Evolutionary conservation across 1,139 yeast genomes (phyloP).

Genomic region (Taphrina populina): DNA sequence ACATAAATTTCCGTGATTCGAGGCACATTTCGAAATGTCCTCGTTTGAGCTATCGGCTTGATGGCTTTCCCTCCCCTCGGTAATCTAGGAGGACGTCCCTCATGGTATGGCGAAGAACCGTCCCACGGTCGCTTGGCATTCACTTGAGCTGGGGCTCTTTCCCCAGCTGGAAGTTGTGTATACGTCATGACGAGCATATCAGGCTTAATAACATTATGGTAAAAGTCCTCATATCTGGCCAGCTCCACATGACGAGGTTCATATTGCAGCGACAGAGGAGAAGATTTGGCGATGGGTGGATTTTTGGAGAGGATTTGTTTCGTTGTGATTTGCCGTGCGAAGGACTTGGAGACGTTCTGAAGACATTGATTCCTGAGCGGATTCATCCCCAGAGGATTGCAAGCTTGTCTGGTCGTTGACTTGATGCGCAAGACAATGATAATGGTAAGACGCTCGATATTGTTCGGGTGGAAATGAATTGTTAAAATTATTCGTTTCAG

Average conservation of each 20-base stretch:
- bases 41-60: conserved; percentile 68
- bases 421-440: too few relatives aligned
- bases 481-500: too few relatives aligned
- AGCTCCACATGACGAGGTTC: conserved; percentile 26
- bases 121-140: conserved; percentile 82
- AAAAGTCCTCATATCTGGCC: conserved; percentile 70
- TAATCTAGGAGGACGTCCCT: conserved; percentile 64
- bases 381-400: too few relatives aligned
- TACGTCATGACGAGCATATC: conserved; percentile 78
- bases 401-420: too few relatives aligned
- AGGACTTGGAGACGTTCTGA: too few relatives aligned
- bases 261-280: conserved; percentile 23
- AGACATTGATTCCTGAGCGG: too few relatives aligned
- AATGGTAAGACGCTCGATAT: too few relatives aligned
- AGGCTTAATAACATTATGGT: conserved; percentile 65
- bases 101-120: conserved; percentile 81
- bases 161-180: conserved; percentile 51
- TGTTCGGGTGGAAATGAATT: too few relatives aligned
- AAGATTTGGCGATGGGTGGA: conserved; percentile 18
- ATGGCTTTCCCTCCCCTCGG: conserved; percentile 55
- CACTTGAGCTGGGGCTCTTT: conserved; percentile 52
- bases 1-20: conserved; percentile 62
- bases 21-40: conserved; percentile 69
- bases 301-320: conserved; percentile 26
- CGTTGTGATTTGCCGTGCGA: conserved; percentile 13